Percentiles rank a stretch among this genome's conserved stretches.
Conservation (phyloP, 2,329 filamentous ascomycete genomes). For the Paecilomyces sp. region DNA sequence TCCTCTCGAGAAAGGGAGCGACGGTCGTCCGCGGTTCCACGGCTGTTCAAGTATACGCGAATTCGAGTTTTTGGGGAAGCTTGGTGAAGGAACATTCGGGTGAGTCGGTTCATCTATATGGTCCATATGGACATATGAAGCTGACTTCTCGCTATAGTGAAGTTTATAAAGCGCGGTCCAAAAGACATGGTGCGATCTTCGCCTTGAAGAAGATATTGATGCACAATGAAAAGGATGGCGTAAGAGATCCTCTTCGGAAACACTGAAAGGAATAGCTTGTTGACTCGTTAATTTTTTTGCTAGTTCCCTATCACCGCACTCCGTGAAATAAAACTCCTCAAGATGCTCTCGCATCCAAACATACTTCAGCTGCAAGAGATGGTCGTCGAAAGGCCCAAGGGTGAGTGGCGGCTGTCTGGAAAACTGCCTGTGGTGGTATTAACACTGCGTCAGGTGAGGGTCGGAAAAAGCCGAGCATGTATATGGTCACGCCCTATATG, state of each 20-base stretch:
- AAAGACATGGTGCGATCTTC: conserved; percentile 65
- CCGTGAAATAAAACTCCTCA: conserved; percentile 94
- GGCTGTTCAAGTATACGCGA: conserved; percentile 62
- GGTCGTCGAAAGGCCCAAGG: conserved; percentile 73
- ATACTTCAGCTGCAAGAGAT: conserved; percentile 86
- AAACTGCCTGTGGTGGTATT: conserved; percentile 14
- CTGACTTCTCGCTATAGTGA: conserved; percentile 48
- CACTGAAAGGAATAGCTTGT: background rate
- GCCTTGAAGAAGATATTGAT: conserved; percentile 98
- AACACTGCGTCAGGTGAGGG: conserved; percentile 54
- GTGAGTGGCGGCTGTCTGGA: conserved; percentile 31
- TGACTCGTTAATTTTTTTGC: background rate
- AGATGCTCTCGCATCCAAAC: conserved; percentile 87
- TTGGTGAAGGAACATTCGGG: conserved; percentile 95
- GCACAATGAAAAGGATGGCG: conserved; percentile 98
- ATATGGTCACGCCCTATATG: conserved; percentile 99
- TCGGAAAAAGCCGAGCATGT: conserved; percentile 73
- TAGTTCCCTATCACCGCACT: conserved; percentile 96
- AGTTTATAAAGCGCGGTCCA: conserved; percentile 81
- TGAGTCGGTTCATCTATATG: conserved; percentile 32
- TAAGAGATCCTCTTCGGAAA: conserved; percentile 34
- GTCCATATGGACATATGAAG: background rate
- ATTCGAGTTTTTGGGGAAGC: conserved; percentile 41
- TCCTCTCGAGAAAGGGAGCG: conserved; percentile 39
- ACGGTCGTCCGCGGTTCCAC: conserved; percentile 56